Evolutionary conservation across 176 grass and related monocot genomes (phyloP).

Genomic region (Triticum aestivum): IWGSC_CS_RefSeq_v2.1 NC_057798.1:459225039-459225538

Average conservation of each 20-base stretch:
- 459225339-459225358: too few relatives aligned
- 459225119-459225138: neutral
- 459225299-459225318: neutral
- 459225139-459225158: neutral
- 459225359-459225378: neutral
- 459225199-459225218: too few relatives aligned
- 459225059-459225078: neutral
- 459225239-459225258: too few relatives aligned
- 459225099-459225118: slow-evolving; percentile 1
- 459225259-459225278: too few relatives aligned
- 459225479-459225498: neutral
- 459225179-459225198: too few relatives aligned
- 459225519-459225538: neutral
- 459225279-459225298: too few relatives aligned
- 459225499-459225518: neutral
- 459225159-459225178: neutral
- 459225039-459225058: too few relatives aligned
- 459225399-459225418: neutral
- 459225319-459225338: neutral
- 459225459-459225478: slow-evolving; percentile 8
- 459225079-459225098: slow-evolving; percentile 12
- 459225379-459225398: slow-evolving; percentile 13
- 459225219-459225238: too few relatives aligned
- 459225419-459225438: neutral
- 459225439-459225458: neutral